Evolutionary conservation across 1,284 basidiomycete genomes (phyloP).

Genomic region (Puccinia triticina): DNA sequence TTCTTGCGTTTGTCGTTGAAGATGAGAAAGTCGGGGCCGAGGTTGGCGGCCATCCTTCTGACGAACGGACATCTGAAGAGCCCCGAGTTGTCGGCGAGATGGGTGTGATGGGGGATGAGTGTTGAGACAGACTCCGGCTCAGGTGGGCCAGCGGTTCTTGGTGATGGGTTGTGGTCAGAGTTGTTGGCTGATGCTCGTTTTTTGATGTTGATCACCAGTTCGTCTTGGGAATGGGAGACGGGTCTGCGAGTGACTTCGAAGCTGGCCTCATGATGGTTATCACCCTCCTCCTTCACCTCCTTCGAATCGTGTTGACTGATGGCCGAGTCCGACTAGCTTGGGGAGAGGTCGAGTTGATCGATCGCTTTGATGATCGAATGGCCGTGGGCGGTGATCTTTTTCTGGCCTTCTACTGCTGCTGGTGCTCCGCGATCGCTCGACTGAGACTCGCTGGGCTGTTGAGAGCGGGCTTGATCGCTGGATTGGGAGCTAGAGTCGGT

Average conservation of each 20-base stretch:
- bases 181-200: background rate
- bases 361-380: background rate
- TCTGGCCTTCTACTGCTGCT: background rate
- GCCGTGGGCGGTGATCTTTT: background rate
- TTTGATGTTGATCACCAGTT: background rate
- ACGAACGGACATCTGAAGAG: background rate
- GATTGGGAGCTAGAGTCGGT: background rate
- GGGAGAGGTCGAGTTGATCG: background rate
- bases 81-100: background rate
- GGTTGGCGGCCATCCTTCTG: background rate
- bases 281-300: too few species aligned
- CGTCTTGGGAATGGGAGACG: background rate
- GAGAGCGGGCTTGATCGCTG: background rate
- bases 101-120: background rate
- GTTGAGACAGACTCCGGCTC: background rate
- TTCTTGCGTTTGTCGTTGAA: background rate
- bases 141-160: background rate
- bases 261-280: background rate
- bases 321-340: background rate
- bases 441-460: background rate
- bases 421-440: background rate
- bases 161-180: background rate
- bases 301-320: background rate
- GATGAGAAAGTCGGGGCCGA: background rate
- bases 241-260: background rate